These are phyloP conservation scores for Irpex sp. DNA, from an alignment of 1,284 basidiomycete genomes.

Conservation along the genomic window DNA sequence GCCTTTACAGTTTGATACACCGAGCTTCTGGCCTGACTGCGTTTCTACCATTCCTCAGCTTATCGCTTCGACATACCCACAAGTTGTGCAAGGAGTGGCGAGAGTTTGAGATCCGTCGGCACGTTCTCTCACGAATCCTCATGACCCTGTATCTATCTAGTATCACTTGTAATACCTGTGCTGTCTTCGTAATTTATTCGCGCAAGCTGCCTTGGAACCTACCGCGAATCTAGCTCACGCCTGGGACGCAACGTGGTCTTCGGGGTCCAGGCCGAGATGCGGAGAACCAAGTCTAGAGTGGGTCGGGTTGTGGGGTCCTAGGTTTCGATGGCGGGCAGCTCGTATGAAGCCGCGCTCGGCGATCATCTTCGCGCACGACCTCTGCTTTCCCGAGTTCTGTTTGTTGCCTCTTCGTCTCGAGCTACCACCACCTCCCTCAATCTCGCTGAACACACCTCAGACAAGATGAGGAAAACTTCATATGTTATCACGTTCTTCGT, in stretches of 20 bases:
- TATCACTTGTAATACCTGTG: neutral
- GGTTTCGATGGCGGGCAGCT: neutral
- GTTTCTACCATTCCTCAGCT: conserved; percentile 34
- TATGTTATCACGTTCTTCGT: conserved; percentile 58
- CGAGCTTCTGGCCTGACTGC: neutral
- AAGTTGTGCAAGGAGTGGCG: conserved; percentile 52
- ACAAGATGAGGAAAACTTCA: conserved; percentile 58
- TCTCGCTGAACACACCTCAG: neutral
- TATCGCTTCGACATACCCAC: conserved; percentile 58
- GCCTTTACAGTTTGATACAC: conserved; percentile 17
- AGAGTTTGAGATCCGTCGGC: conserved; percentile 19
- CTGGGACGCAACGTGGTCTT: neutral
- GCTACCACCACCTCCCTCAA: neutral
- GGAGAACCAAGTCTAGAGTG: neutral
- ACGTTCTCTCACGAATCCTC: neutral
- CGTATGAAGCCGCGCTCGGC: neutral
- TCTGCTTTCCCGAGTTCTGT: neutral
- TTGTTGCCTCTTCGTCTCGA: neutral
- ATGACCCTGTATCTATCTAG: neutral
- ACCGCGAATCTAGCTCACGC: neutral
- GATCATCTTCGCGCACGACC: neutral
- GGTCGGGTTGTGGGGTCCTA: neutral
- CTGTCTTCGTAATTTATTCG: neutral
- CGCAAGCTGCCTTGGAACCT: neutral
- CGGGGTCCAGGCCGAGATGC: neutral